Percentiles rank a stretch among this genome's conserved stretches.
Evolutionary conservation across 208 protist species (phyloP).

Genomic region (Trypanosoma rangeli): DNA sequence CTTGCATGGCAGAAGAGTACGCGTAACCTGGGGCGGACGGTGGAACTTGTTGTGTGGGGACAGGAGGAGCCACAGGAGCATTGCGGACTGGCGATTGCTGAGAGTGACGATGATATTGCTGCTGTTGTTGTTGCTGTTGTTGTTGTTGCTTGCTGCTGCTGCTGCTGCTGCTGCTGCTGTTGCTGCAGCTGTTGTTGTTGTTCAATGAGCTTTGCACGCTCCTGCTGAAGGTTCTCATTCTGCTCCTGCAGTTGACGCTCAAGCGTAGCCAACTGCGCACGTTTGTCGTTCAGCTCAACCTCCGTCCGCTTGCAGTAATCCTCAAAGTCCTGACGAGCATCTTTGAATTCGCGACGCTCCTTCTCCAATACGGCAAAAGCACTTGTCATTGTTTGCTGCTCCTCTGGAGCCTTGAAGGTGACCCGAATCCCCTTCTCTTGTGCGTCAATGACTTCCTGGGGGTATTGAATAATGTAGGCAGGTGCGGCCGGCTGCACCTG

Average conservation of each 20-base stretch:
- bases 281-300: conserved; percentile 45
- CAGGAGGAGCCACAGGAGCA: conserved; percentile 3
- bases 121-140: conserved; percentile 38
- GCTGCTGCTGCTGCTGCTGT: conserved; percentile 29
- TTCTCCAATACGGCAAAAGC: conserved; percentile 44
- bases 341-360: conserved; percentile 46
- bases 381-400: conserved; percentile 35
- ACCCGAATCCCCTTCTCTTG: conserved; percentile 44
- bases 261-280: conserved; percentile 33
- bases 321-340: conserved; percentile 42
- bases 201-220: conserved; percentile 37
- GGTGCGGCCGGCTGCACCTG: conserved; percentile 15
- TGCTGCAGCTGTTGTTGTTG: conserved; percentile 46
- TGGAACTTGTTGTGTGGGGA: conserved; percentile 3
- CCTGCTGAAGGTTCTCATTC: conserved; percentile 40
- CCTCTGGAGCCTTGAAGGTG: conserved; percentile 54
- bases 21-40: conserved; percentile 16
- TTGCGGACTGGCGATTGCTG: conserved; percentile 16
- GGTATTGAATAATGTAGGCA: conserved; percentile 71
- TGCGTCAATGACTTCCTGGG: conserved; percentile 46
- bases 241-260: conserved; percentile 34
- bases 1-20: conserved; percentile 18
- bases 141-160: conserved; percentile 39
- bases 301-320: conserved; percentile 48
- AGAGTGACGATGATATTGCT: conserved; percentile 34